A percentile compares a stretch with the other conserved stretches of the same genome.
Conservation (phyloP, 1,284 basidiomycete genomes). For the Omphalotus olearius region DNA sequence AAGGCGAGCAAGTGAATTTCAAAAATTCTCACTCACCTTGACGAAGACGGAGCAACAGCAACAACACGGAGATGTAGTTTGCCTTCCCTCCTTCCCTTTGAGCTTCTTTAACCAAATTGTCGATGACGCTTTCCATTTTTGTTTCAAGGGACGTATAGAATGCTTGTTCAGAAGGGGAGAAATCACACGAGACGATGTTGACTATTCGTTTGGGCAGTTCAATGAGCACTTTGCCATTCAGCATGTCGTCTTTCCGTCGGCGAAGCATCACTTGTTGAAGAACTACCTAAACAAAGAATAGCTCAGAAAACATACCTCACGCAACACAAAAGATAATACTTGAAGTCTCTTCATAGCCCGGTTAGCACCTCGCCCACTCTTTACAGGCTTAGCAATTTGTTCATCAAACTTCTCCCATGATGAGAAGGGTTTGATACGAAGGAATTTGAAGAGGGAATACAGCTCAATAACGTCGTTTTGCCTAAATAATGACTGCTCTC, state of each 20-base stretch:
- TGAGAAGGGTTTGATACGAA: conserved; percentile 81
- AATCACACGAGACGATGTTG: conserved; percentile 69
- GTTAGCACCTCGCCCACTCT: conserved; percentile 56
- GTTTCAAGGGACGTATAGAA: conserved; percentile 83
- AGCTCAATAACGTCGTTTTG: conserved; percentile 91
- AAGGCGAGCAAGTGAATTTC: not conserved
- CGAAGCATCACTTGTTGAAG: conserved; percentile 89
- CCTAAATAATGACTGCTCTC: conserved; percentile 25
- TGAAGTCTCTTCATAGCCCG: conserved; percentile 84
- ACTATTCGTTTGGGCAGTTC: conserved; percentile 77
- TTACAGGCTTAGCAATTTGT: conserved; percentile 80
- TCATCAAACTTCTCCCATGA: conserved; percentile 77
- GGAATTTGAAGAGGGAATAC: conserved; percentile 86
- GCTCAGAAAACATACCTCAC: not conserved
- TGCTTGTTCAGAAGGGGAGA: conserved; percentile 68
- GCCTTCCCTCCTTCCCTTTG: conserved; percentile 52
- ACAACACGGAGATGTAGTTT: conserved; percentile 77
- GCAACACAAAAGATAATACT: conserved; percentile 30
- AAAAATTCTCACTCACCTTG: conserved; percentile 58
- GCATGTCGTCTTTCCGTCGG: conserved; percentile 76
- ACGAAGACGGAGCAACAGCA: conserved; percentile 80
- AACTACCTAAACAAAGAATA: conserved; percentile 52
- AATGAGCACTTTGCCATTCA: conserved; percentile 87
- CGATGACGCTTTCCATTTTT: conserved; percentile 70
- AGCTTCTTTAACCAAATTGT: conserved; percentile 55